These are phyloP conservation scores for Rhodotorula sp. DNA, from an alignment of 1,284 basidiomycete species.

Conservation along the genomic window DNA sequence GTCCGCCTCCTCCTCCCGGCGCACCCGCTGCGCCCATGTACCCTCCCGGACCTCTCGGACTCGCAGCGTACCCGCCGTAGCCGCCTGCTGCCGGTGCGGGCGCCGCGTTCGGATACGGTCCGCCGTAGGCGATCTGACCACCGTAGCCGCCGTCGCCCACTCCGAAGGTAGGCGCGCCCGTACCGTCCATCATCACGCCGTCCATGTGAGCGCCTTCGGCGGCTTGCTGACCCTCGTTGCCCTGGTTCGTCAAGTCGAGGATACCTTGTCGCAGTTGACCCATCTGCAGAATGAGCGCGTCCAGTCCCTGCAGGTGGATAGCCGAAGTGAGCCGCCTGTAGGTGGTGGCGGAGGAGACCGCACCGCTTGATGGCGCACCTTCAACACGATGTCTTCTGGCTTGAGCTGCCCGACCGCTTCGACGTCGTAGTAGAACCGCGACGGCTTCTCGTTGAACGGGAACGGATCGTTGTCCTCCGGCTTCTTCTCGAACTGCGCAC, in stretches of 20 bases:
- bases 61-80: background rate
- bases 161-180: background rate
- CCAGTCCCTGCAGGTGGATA: slow-evolving; percentile 13
- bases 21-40: background rate
- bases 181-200: slow-evolving; percentile 7
- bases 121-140: background rate
- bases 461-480: slow-evolving; percentile 72
- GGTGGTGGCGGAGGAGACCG: too few relatives aligned
- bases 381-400: slow-evolving; percentile 84
- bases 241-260: slow-evolving; percentile 19
- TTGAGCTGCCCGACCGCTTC: slow-evolving; percentile 86
- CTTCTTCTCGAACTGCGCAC: slow-evolving; percentile 64
- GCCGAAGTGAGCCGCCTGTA: background rate
- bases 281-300: slow-evolving; percentile 32
- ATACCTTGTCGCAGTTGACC: slow-evolving; percentile 30
- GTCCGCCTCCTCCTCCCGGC: background rate
- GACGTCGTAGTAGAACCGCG: slow-evolving; percentile 85
- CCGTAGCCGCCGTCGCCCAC: slow-evolving; percentile 2
- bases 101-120: slow-evolving; percentile 5
- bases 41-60: background rate
- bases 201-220: slow-evolving; percentile 2
- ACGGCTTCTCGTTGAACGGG: slow-evolving; percentile 81
- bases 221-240: slow-evolving; percentile 1
- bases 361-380: slow-evolving; percentile 47
- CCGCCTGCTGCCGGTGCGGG: slow-evolving; percentile 1